Conservation (phyloP, 345 rosid genomes). For the Dovyalis caffra region DNA sequence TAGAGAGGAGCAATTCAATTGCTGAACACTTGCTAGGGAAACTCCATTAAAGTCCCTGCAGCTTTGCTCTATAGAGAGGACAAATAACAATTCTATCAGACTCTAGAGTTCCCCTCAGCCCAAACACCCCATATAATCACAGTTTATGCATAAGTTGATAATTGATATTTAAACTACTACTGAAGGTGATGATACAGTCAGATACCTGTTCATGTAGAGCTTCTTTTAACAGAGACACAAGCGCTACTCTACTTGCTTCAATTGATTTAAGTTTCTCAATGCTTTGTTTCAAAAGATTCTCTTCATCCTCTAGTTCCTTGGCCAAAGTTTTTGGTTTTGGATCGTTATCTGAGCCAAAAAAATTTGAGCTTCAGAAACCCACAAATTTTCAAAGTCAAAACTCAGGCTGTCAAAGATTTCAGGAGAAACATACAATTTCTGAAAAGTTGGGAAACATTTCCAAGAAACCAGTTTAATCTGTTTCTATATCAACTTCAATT, state of each 20-base stretch:
- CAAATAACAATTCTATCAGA: background rate
- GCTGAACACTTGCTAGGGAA: background rate
- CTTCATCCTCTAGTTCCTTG: conserved; percentile 73
- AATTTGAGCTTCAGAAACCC: conserved; percentile 16
- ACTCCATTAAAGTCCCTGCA: background rate
- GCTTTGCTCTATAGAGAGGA: background rate
- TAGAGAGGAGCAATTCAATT: background rate
- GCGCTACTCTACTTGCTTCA: conserved; percentile 66
- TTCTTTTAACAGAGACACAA: conserved; percentile 80
- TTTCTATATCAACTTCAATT: background rate
- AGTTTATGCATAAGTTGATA: background rate
- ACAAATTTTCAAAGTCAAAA: conserved; percentile 11
- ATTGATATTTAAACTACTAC: background rate
- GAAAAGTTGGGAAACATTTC: background rate
- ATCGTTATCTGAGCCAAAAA: conserved; percentile 48
- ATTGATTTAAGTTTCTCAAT: conserved; percentile 77
- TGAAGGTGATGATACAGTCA: background rate
- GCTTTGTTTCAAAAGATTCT: conserved; percentile 65
- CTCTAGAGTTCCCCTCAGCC: background rate
- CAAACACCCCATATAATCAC: background rate
- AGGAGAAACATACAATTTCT: background rate
- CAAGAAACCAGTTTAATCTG: conserved; percentile 10
- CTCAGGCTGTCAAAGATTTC: background rate
- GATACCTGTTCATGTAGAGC: conserved; percentile 76
- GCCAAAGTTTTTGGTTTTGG: conserved; percentile 60